Base-by-base conservation (phyloP, 83 land plant genomes). In the Picea engelmannii region DNA sequence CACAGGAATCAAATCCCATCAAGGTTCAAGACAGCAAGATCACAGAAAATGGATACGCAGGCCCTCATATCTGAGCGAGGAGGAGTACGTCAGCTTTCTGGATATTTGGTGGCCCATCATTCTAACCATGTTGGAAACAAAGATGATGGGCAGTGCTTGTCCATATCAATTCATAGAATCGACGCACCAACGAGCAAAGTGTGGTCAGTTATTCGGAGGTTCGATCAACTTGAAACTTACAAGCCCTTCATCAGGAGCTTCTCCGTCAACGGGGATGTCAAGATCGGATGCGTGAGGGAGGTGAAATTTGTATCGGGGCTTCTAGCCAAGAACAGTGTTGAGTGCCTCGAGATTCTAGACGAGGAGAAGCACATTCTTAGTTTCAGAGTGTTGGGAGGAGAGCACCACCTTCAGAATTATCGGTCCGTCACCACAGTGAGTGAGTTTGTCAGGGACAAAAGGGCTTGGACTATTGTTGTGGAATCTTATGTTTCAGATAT, bases 331-430 rank as follows among this genome's bases (percentile, higher is more conserved):
- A 44, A 66, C 78, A 85, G 87, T 85, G 82, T 73, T 0, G 90
- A 88, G 79, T 79, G 87, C 20, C 85, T 88, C 18, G 90, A 88
- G 80, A 82, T 88, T 49, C 85, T 88, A 6, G 90, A 88, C 83
- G 85, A 88, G 25, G 87, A 88, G 67, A 40, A 75, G 16, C 90
- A 77, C 79, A 79, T 88, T 47, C 12, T 88, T 5, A 80, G 87
- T 79, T 88, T 82, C 83, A 80, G 87, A 71, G 85, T 88, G 35
- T 75, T 88, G 31, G 90, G 87, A 13, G 90, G 90, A 1, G 90
- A 88, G 31, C 87, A 88, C 78, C 84, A 87, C 21, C 83, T 88
- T 38, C 31, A 9, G 18, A 89, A 89, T 62, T 89, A 89, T 86
- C 76, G 88, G 7, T 89, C 91, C 49, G 83, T 86, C 27, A 86